These are phyloP conservation scores for Spathaspora hagerdaliae DNA, from an alignment of 805 yeast species.

Conservation along the genomic window DNA sequence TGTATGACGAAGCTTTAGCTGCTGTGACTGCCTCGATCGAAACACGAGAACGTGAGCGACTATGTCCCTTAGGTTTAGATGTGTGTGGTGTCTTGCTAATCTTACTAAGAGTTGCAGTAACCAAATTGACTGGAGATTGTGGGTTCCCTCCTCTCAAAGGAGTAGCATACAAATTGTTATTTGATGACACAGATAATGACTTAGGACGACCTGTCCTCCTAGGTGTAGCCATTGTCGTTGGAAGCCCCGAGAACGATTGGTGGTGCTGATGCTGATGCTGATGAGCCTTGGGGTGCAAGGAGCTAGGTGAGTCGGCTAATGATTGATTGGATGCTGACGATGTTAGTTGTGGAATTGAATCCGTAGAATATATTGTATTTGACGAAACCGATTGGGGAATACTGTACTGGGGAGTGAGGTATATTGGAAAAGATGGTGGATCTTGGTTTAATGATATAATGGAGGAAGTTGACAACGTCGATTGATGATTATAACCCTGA, in stretches of 20 bases:
- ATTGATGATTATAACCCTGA: slow-evolving; percentile 10
- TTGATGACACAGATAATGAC: slow-evolving; percentile 31
- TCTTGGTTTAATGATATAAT: slow-evolving; percentile 20
- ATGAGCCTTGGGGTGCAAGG: slow-evolving; percentile 5
- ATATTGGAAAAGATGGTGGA: slow-evolving; percentile 7
- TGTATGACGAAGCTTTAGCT: slow-evolving; percentile 10
- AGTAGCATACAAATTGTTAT: slow-evolving; percentile 21
- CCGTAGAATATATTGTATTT: slow-evolving; percentile 27
- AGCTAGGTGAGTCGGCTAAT: slow-evolving; percentile 26
- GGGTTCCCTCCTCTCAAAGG: slow-evolving; percentile 23
- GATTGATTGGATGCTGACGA: slow-evolving; percentile 34
- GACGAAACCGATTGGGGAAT: slow-evolving; percentile 15
- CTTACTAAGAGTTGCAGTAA: slow-evolving; percentile 14
- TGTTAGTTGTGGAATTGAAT: slow-evolving; percentile 33
- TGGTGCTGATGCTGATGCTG: not conserved
- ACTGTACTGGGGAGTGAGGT: slow-evolving; percentile 1
- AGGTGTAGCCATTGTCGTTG: slow-evolving; percentile 27
- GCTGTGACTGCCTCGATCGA: slow-evolving; percentile 28
- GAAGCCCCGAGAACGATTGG: slow-evolving; percentile 5
- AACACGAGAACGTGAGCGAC: slow-evolving; percentile 37
- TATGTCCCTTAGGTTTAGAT: slow-evolving; percentile 27
- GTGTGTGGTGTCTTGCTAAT: slow-evolving; percentile 35
- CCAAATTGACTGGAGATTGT: slow-evolving; percentile 20
- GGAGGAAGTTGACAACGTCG: slow-evolving; percentile 16
- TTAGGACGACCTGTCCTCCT: slow-evolving; percentile 28